phyloP scores from a whole-genome alignment of 352 stramenopile genomes.

The Blastocystis sp. region DNA sequence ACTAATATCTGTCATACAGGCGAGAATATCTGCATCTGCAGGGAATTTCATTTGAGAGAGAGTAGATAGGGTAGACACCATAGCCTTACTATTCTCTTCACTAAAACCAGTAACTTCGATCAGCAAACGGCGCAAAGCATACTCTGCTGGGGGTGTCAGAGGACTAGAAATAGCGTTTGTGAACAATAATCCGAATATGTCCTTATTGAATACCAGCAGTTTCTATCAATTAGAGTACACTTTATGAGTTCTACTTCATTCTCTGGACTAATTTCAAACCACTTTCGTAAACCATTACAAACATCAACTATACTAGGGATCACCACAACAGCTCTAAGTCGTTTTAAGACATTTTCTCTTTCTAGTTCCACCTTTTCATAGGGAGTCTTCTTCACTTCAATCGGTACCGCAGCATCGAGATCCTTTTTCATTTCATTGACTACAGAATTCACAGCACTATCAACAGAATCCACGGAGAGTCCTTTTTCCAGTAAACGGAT shows the following conservation, averaged over 20 bases:
- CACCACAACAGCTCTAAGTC: background rate
- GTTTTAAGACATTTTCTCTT: background rate
- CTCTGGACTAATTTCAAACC: background rate
- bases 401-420: background rate
- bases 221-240: background rate
- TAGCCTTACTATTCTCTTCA: background rate
- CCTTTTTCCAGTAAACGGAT: too few relatives aligned
- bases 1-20: background rate
- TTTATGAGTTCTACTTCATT: background rate
- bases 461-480: too few relatives aligned
- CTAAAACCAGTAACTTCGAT: background rate
- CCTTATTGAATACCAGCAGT: background rate
- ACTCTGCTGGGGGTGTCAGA: background rate
- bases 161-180: background rate
- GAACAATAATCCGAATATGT: background rate
- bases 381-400: background rate
- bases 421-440: too few relatives aligned
- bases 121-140: constrained; percentile 9
- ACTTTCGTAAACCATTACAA: constrained; percentile 1
- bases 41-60: constrained; percentile 9
- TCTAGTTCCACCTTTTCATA: background rate
- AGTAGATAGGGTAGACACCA: background rate
- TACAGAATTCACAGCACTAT: too few relatives aligned
- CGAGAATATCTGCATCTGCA: background rate
- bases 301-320: constrained; percentile 36